phyloP scores from a whole-genome alignment of 495 filamentous ascomycete species.

The Penicillium ucsense region DNA sequence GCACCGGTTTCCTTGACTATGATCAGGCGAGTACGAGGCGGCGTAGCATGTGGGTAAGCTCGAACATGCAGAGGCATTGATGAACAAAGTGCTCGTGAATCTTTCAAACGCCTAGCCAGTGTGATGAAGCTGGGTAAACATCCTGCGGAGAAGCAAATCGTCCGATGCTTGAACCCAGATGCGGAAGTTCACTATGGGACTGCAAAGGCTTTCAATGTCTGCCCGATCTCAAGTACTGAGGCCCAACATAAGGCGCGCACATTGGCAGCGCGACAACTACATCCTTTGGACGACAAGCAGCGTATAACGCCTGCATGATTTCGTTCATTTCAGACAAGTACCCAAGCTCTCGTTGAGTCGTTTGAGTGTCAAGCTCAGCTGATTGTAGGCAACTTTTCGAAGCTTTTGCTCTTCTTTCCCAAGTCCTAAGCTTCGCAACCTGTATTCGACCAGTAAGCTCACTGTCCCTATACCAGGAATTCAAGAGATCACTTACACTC shows the following conservation, averaged over 20 bases:
- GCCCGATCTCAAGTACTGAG: slow-evolving; percentile 16
- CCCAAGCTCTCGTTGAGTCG: slow-evolving; percentile 66
- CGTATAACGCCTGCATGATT: neutral
- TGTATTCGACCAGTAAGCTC: slow-evolving; percentile 17
- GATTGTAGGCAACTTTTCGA: slow-evolving; percentile 34
- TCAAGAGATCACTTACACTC: slow-evolving; percentile 22
- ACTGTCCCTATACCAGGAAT: neutral
- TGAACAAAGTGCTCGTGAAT: too few relatives aligned
- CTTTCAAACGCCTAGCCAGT: too few relatives aligned
- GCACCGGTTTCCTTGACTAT: too few relatives aligned
- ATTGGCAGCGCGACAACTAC: slow-evolving; percentile 6
- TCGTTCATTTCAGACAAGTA: slow-evolving; percentile 54
- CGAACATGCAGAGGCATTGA: too few relatives aligned
- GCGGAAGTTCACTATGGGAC: slow-evolving; percentile 8
- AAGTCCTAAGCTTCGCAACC: slow-evolving; percentile 22
- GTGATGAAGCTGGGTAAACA: neutral
- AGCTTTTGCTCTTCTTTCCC: slow-evolving; percentile 18
- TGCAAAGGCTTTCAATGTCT: slow-evolving; percentile 6
- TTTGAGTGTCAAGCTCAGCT: slow-evolving; percentile 56
- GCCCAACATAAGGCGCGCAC: slow-evolving; percentile 11
- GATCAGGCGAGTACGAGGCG: too few relatives aligned
- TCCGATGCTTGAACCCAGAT: slow-evolving; percentile 6
- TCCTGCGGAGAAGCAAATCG: slow-evolving; percentile 1
- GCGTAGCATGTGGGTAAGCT: too few relatives aligned
- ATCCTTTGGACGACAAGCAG: too few relatives aligned